Percentiles rank a stretch among this genome's conserved stretches.
Conservation (phyloP, 805 yeast species). For the Maudiozyma saulgeensis region DNA sequence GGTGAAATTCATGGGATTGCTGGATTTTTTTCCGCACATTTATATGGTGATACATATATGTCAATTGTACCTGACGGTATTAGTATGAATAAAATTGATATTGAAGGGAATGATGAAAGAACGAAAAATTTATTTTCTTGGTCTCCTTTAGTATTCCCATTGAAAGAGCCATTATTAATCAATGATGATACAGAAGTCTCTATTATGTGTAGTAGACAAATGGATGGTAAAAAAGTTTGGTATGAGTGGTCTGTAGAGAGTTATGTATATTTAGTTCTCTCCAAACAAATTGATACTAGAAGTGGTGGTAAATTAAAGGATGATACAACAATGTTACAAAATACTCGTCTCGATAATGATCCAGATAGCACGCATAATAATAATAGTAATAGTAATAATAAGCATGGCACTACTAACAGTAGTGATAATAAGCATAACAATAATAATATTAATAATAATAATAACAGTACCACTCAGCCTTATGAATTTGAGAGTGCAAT, state of each 20-base stretch:
- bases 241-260: slow-evolving; percentile 58
- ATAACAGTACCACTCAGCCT: background rate
- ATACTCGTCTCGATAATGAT: background rate
- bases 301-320: background rate
- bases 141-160: slow-evolving; percentile 61
- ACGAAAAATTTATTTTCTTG: slow-evolving; percentile 42
- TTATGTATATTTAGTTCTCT: slow-evolving; percentile 35
- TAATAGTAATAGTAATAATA: background rate
- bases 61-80: slow-evolving; percentile 23
- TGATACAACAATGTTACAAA: background rate
- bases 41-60: slow-evolving; percentile 46
- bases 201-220: slow-evolving; percentile 41
- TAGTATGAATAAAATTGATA: background rate
- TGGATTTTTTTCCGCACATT: slow-evolving; percentile 63
- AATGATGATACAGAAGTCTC: slow-evolving; percentile 48
- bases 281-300: slow-evolving; percentile 10
- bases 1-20: slow-evolving; percentile 62
- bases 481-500: background rate
- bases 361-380: background rate
- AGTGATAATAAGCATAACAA: background rate
- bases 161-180: slow-evolving; percentile 42
- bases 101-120: background rate
- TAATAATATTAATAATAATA: background rate
- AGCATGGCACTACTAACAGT: too few relatives aligned
- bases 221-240: slow-evolving; percentile 39